Conservation (phyloP, 192 early-diverging fungal species). For the Coemansia sp. region DNA sequence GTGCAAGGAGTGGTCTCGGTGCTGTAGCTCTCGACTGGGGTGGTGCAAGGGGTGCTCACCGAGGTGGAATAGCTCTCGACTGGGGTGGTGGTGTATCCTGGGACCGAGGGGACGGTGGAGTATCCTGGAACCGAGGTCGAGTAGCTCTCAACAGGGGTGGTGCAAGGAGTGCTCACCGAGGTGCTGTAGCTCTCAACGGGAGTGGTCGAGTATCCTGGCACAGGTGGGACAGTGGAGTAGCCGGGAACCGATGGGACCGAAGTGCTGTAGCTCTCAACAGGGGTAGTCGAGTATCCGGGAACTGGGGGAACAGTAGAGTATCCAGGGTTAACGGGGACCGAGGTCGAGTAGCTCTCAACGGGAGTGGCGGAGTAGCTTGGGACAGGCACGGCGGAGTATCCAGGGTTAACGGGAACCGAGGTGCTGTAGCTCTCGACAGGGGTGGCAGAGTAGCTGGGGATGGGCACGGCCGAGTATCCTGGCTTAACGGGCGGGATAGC, state of each 20-base stretch:
- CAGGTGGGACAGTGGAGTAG: constrained; percentile 21
- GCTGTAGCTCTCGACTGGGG: constrained; percentile 4
- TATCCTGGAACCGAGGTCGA: not conserved
- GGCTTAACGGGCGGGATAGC: not conserved
- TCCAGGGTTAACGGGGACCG: not conserved
- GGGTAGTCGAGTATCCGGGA: not conserved
- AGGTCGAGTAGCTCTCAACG: constrained; percentile 1
- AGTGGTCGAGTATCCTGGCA: constrained; percentile 8
- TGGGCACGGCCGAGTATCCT: not conserved
- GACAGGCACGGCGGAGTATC: constrained; percentile 6
- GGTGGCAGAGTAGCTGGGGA: not conserved
- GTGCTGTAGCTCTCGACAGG: constrained; percentile 4
- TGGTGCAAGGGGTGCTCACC: not conserved
- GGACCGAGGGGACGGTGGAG: not conserved
- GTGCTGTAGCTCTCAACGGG: constrained; percentile 11
- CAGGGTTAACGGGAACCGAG: not conserved
- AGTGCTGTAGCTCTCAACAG: constrained; percentile 25
- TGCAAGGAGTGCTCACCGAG: constrained; percentile 3
- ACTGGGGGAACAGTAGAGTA: not conserved
- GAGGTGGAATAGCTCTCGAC: constrained; percentile 7
- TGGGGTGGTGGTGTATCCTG: not conserved
- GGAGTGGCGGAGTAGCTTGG: constrained; percentile 17
- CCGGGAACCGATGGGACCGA: constrained; percentile 4
- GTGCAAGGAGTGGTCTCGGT: not conserved
- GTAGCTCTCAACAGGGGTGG: not conserved